A percentile compares a stretch with the other conserved stretches of the same genome.
These are phyloP conservation scores for Plantago coronopus DNA, from an alignment of 305 asterid species.

Conservation along the genomic window DNA sequence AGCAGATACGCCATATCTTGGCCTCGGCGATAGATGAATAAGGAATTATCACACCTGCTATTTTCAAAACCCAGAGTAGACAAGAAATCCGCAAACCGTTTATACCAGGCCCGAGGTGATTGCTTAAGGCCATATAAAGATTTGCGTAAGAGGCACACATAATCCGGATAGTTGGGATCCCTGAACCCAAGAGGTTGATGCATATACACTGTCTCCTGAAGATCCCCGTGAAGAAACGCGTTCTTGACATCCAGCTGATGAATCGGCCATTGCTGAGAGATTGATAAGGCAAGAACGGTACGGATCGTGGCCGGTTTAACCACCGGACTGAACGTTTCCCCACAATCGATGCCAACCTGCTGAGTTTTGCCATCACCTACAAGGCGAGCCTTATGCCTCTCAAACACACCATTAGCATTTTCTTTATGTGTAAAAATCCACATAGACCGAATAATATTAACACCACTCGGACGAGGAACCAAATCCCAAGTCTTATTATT, in stretches of 20 bases:
- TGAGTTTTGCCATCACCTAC: neutral
- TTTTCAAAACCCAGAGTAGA: neutral
- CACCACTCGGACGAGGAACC: neutral
- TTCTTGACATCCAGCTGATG: too few species aligned
- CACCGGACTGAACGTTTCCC: too few species aligned
- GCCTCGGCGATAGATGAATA: neutral
- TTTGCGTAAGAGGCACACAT: neutral
- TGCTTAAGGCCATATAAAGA: neutral
- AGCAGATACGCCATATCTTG: too few species aligned
- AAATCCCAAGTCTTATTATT: slow-evolving; percentile 2
- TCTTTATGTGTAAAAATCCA: neutral
- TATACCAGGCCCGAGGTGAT: neutral
- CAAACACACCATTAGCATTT: neutral
- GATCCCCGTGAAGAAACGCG: too few species aligned
- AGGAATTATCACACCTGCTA: neutral
- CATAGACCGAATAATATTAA: neutral
- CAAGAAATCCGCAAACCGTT: neutral
- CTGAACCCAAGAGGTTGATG: neutral
- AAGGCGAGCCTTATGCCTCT: neutral
- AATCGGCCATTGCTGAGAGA: too few species aligned
- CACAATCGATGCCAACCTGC: neutral
- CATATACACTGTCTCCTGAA: neutral
- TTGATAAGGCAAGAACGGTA: too few species aligned
- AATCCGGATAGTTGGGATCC: neutral
- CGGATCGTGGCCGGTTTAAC: too few species aligned